These are phyloP conservation scores for Thuja plicata DNA, from an alignment of 83 land plant genomes.

Conservation along the genomic window DNA sequence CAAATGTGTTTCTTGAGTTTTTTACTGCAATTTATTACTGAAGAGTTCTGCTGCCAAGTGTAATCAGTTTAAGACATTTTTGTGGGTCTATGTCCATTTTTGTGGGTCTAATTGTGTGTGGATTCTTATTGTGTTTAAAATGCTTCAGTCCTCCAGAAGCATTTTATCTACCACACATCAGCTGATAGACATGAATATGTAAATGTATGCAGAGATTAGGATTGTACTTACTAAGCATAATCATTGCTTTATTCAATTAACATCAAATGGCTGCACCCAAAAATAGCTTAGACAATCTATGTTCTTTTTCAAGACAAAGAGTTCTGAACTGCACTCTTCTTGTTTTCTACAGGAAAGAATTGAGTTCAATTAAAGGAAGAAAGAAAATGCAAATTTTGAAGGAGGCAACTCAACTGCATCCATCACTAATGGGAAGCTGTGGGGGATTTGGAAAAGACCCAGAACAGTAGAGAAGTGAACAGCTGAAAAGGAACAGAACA, in stretches of 20 bases:
- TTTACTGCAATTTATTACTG: background rate
- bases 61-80: background rate
- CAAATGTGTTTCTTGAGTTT: background rate
- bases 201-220: background rate
- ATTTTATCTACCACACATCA: background rate
- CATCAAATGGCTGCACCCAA: too few relatives aligned
- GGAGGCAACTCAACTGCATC: slow-evolving; percentile 52
- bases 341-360: background rate
- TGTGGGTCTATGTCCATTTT: too few relatives aligned
- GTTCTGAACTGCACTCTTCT: background rate
- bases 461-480: too few relatives aligned
- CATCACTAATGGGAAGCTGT: slow-evolving; percentile 57
- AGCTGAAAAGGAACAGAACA: too few relatives aligned
- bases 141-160: background rate
- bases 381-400: slow-evolving; percentile 33
- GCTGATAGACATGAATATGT: background rate
- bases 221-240: background rate
- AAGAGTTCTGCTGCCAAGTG: background rate
- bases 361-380: slow-evolving; percentile 12
- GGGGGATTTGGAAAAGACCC: background rate
- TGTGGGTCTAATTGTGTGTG: too few relatives aligned
- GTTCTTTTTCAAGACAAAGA: background rate
- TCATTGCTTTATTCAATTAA: too few relatives aligned
- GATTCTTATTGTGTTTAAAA: slow-evolving; percentile 4
- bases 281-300: too few relatives aligned